Conservation (phyloP, 176 grass and related monocot species). For the Phyllostachys edulis region DNA sequence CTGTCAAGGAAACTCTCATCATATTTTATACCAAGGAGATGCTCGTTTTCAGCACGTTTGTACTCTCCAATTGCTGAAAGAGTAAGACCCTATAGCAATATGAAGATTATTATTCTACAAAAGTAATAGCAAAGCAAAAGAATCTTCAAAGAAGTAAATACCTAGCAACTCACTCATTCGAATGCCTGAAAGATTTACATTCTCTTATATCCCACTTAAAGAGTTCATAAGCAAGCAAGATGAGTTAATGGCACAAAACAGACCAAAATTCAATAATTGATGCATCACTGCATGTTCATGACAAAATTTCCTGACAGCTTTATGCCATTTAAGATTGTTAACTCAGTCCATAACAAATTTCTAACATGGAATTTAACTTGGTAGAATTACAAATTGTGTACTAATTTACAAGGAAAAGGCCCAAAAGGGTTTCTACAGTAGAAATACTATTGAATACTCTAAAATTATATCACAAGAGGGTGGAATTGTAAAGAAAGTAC, state of each 20-base stretch:
- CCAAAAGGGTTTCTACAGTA: background rate
- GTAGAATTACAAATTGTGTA: background rate
- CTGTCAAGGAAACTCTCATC: conserved; percentile 86
- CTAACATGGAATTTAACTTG: conserved; percentile 4
- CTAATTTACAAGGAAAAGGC: background rate
- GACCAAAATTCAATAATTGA: background rate
- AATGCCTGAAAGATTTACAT: conserved; percentile 13
- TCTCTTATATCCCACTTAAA: background rate
- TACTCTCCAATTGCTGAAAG: conserved; percentile 86
- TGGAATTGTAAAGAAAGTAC: background rate
- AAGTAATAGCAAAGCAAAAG: conserved; percentile 1
- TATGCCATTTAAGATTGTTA: conserved; percentile 25
- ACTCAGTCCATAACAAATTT: conserved; percentile 24
- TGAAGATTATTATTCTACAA: conserved; percentile 28
- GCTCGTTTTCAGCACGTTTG: conserved; percentile 79
- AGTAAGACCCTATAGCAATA: conserved; percentile 71
- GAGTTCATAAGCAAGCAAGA: conserved; percentile 21
- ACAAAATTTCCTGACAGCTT: background rate
- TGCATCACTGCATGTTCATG: conserved; percentile 1
- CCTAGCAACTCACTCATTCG: background rate
- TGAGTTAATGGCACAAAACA: conserved; percentile 1
- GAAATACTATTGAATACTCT: background rate
- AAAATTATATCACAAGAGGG: background rate
- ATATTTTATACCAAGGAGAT: conserved; percentile 76
- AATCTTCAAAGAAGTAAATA: conserved; percentile 19